Conservation (phyloP, 768 basidiomycete species). For the Tulasnella calospora region DNA sequence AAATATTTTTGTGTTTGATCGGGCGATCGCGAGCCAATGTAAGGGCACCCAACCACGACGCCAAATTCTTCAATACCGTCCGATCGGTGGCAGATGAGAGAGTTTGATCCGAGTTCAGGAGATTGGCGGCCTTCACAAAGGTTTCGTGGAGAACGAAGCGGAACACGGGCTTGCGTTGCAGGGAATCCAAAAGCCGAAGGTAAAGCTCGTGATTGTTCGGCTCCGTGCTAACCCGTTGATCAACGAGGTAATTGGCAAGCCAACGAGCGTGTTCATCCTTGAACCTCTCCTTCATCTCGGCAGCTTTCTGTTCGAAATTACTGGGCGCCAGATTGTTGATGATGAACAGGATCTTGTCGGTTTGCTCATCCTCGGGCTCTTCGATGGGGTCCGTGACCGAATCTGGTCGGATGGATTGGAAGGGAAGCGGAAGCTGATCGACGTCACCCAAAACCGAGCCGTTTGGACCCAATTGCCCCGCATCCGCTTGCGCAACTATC, state of each 20-base stretch:
- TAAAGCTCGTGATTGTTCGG: slow-evolving; percentile 96
- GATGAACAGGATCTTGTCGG: slow-evolving; percentile 94
- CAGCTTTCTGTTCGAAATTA: slow-evolving; percentile 84
- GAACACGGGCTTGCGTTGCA: slow-evolving; percentile 61
- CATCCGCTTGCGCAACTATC: slow-evolving; percentile 54
- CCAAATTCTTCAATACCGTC: slow-evolving; percentile 85
- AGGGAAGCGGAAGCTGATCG: slow-evolving; percentile 47
- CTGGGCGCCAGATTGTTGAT: slow-evolving; percentile 94
- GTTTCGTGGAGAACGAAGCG: slow-evolving; percentile 92
- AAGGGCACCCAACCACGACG: slow-evolving; percentile 88
- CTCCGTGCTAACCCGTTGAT: slow-evolving; percentile 91
- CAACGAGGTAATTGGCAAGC: slow-evolving; percentile 98
- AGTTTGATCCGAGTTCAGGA: slow-evolving; percentile 90
- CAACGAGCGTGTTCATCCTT: slow-evolving; percentile 80
- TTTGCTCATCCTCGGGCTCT: slow-evolving; percentile 75
- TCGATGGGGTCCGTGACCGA: slow-evolving; percentile 50
- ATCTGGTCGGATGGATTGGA: slow-evolving; percentile 76
- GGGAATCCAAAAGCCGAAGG: slow-evolving; percentile 83
- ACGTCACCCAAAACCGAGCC: slow-evolving; percentile 36
- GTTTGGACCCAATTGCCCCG: slow-evolving; percentile 31
- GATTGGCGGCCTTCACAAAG: slow-evolving; percentile 71
- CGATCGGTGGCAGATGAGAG: slow-evolving; percentile 82
- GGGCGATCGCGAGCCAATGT: slow-evolving; percentile 90
- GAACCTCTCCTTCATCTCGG: slow-evolving; percentile 81
- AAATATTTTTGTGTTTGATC: slow-evolving; percentile 86